These are phyloP conservation scores for Boletus sensibilis DNA, from an alignment of 768 basidiomycete genomes.

Conservation along the genomic window DNA sequence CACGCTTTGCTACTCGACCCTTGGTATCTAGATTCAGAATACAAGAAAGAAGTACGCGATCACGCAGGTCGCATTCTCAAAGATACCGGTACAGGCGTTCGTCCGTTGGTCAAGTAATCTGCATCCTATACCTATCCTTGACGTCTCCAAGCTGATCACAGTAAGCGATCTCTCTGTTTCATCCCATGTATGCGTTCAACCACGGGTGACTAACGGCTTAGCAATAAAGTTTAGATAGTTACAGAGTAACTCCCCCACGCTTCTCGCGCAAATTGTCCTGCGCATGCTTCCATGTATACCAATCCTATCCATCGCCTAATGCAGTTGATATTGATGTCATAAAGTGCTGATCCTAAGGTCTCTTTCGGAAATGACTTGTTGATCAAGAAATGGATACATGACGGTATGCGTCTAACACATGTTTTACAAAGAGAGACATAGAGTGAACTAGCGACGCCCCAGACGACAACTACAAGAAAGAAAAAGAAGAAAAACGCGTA, in stretches of 20 bases:
- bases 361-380: not conserved
- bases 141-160: not conserved
- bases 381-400: not conserved
- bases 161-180: conserved; percentile 16
- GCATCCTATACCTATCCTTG: not conserved
- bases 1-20: not conserved
- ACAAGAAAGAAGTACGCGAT: conserved; percentile 42
- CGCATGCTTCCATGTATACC: conserved; percentile 12
- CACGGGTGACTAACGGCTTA: conserved; percentile 12
- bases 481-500: not conserved
- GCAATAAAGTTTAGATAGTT: conserved; percentile 2
- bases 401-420: not conserved
- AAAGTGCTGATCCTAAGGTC: not conserved
- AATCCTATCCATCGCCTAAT: not conserved
- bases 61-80: conserved; percentile 38
- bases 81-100: conserved; percentile 39
- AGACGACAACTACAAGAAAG: not conserved
- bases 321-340: not conserved
- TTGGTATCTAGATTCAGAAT: conserved; percentile 20
- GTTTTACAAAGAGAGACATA: not conserved
- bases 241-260: not conserved
- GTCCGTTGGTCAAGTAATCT: conserved; percentile 43
- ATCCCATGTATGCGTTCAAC: not conserved
- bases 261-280: not conserved
- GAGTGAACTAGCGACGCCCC: not conserved